Percentiles rank a stretch among this genome's conserved stretches.
phyloP scores from a whole-genome alignment of 441 rosid species.

The Arabidopsis hybrid region DNA sequence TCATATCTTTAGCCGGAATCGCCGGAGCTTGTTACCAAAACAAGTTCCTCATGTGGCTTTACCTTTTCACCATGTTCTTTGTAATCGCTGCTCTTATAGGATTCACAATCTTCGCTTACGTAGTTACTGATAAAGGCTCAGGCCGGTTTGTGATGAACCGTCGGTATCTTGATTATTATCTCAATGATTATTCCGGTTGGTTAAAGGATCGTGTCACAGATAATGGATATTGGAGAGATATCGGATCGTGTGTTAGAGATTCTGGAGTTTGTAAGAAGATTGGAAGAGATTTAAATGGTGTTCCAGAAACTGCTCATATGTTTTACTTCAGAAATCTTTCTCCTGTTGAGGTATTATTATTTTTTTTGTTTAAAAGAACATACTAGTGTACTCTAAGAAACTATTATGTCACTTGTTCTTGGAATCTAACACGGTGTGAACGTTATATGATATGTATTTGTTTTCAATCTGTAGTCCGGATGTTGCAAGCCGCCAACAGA shows the following conservation, averaged over 20 bases:
- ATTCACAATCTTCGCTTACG: slow-evolving; percentile 84
- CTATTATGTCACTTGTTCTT: background rate
- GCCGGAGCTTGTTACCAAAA: slow-evolving; percentile 87
- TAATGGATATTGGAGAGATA: slow-evolving; percentile 67
- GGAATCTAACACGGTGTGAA: background rate
- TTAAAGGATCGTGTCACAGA: slow-evolving; percentile 67
- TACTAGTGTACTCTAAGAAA: too few species aligned
- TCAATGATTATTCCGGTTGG: slow-evolving; percentile 86
- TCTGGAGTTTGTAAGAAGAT: slow-evolving; percentile 76
- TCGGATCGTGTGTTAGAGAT: slow-evolving; percentile 73
- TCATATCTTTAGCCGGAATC: slow-evolving; percentile 79
- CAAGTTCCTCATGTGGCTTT: slow-evolving; percentile 82
- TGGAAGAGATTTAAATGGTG: slow-evolving; percentile 54
- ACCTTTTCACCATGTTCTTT: slow-evolving; percentile 86
- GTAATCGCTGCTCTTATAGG: slow-evolving; percentile 78
- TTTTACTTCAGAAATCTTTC: slow-evolving; percentile 66
- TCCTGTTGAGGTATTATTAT: slow-evolving; percentile 67
- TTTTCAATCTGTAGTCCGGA: slow-evolving; percentile 60
- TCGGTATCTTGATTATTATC: slow-evolving; percentile 66
- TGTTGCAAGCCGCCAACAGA: slow-evolving; percentile 95
- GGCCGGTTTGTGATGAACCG: slow-evolving; percentile 62
- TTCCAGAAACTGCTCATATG: slow-evolving; percentile 76
- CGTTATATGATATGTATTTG: background rate
- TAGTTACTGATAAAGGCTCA: slow-evolving; percentile 83
- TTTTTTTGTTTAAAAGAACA: too few species aligned